phyloP scores from a whole-genome alignment of 2,329 filamentous ascomycete species.

The Pyrenochaeta sp. region DNA sequence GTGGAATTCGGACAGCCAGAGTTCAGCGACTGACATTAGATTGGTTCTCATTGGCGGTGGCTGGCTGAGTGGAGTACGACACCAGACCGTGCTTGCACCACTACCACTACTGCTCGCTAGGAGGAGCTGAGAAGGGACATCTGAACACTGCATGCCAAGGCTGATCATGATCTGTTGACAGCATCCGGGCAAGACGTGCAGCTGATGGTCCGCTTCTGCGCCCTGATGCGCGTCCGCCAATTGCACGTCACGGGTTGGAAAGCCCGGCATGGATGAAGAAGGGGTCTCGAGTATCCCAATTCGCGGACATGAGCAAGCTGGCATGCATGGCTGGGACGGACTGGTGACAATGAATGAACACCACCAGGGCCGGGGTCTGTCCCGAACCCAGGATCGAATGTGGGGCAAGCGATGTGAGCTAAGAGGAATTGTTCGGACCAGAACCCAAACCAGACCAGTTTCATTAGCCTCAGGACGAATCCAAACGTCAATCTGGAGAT shows the following conservation, averaged over 20 bases:
- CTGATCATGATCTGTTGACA: constrained; percentile 6
- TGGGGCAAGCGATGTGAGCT: no score
- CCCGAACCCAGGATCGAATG: no score
- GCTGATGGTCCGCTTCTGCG: constrained; percentile 9
- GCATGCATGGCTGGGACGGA: no score
- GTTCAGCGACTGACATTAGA: constrained; percentile 11
- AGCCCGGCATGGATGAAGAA: no score
- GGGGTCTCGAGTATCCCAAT: no score
- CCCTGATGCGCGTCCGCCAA: constrained; percentile 3
- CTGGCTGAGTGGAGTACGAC: constrained; percentile 18
- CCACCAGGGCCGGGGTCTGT: no score
- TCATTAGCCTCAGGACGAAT: constrained; percentile 6
- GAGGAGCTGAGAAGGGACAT: constrained; percentile 8
- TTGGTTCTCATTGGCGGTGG: constrained; percentile 22
- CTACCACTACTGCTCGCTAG: constrained; percentile 19
- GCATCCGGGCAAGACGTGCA: no score
- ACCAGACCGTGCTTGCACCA: constrained; percentile 2
- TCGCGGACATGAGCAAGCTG: no score
- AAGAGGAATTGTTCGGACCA: no score
- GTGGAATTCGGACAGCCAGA: constrained; percentile 11
- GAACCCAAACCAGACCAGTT: neutral
- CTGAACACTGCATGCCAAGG: constrained; percentile 9
- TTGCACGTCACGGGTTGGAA: no score
- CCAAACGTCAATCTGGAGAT: constrained; percentile 6
- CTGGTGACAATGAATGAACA: no score